A percentile compares a stretch with the other conserved stretches of the same genome.
phyloP scores from a whole-genome alignment of 1,284 basidiomycete species.

The Paramarasmius palmivorus region DNA sequence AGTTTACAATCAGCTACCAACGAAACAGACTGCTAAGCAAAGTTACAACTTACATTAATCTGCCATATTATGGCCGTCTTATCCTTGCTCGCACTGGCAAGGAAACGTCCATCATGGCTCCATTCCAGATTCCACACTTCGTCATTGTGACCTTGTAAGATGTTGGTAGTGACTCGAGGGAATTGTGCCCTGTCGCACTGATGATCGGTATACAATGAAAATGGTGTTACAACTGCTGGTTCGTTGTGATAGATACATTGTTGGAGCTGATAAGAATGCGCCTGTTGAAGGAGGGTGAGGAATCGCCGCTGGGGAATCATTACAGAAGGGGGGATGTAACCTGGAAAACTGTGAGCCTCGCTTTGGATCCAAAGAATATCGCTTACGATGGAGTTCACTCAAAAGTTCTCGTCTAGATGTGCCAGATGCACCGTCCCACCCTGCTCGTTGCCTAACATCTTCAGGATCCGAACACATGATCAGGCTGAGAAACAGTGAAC shows the following conservation, averaged over 20 bases:
- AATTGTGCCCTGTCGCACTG: conserved; percentile 80
- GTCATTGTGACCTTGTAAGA: conserved; percentile 84
- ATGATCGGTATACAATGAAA: conserved; percentile 89
- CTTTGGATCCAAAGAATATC: conserved; percentile 1
- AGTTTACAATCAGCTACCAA: conserved; percentile 10
- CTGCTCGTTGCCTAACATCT: conserved; percentile 80
- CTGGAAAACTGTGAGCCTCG: conserved; percentile 39
- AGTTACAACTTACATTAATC: conserved; percentile 60
- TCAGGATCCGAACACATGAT: conserved; percentile 88
- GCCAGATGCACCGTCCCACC: conserved; percentile 89
- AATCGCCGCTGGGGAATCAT: conserved; percentile 94
- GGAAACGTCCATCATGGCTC: conserved; percentile 84
- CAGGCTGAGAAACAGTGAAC: conserved; percentile 47
- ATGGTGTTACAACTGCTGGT: conserved; percentile 54
- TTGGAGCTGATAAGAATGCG: conserved; percentile 48
- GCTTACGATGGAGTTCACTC: conserved; percentile 79
- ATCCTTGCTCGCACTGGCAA: conserved; percentile 91
- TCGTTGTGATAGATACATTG: conserved; percentile 83
- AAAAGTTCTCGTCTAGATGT: conserved; percentile 79
- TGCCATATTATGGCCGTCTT: conserved; percentile 89
- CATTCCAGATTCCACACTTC: conserved; percentile 97
- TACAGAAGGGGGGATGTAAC: conserved; percentile 83
- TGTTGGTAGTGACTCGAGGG: conserved; percentile 82
- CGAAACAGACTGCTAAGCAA: conserved; percentile 1
- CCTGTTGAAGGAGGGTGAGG: conserved; percentile 84